Conservation (phyloP, 768 basidiomycete genomes). For the Leccinum boreale region DNA sequence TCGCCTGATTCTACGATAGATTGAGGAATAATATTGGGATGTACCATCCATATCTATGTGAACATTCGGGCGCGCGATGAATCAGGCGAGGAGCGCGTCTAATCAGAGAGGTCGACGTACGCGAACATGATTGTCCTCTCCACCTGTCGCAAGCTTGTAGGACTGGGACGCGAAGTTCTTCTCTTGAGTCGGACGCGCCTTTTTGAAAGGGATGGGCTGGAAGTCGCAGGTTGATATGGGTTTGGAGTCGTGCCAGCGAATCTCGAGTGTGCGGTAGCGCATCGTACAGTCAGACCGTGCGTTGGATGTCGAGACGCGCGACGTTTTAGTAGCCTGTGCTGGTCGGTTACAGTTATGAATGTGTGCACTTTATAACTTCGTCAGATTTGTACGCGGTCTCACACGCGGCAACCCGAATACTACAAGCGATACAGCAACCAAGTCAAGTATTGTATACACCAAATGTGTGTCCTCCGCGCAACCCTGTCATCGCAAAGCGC, state of each 20-base stretch:
- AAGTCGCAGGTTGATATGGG: constrained; percentile 98
- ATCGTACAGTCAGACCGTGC: constrained; percentile 38
- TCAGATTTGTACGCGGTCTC: constrained; percentile 16
- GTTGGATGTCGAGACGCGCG: not conserved
- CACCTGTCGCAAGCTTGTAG: constrained; percentile 92
- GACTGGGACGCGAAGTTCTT: constrained; percentile 61
- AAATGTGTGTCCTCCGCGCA: constrained; percentile 6
- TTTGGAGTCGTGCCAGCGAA: constrained; percentile 94
- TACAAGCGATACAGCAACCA: constrained; percentile 3
- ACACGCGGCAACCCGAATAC: constrained; percentile 14
- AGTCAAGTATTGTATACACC: constrained; percentile 1
- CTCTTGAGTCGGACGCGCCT: constrained; percentile 63
- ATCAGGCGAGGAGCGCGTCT: constrained; percentile 12
- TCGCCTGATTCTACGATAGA: constrained; percentile 43
- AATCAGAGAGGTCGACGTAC: constrained; percentile 48
- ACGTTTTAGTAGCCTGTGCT: too few species aligned
- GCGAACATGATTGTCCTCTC: constrained; percentile 95
- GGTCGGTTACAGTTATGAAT: constrained; percentile 6
- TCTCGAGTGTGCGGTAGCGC: constrained; percentile 89
- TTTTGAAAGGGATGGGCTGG: constrained; percentile 80
- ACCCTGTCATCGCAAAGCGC: constrained; percentile 18
- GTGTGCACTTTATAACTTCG: constrained; percentile 4
- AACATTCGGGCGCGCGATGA: constrained; percentile 5
- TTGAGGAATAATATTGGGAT: constrained; percentile 81
- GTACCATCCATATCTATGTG: constrained; percentile 85